Base-by-base conservation (phyloP, 2,329 filamentous ascomycete genomes). In the Phyllosticta citrichinensis region DNA sequence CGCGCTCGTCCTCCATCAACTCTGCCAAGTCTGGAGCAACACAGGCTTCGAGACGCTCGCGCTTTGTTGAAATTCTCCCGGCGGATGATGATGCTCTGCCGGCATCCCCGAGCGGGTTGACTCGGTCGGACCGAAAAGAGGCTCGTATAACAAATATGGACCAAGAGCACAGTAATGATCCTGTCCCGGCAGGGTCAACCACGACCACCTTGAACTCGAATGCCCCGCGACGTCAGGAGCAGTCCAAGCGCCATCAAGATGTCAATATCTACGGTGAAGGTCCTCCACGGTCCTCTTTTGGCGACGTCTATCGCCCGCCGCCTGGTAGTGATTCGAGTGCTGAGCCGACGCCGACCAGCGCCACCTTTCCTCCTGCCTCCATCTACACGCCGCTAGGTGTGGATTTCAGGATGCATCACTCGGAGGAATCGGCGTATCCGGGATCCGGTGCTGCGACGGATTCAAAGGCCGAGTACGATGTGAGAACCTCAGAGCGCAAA, bases 1-100 rank as follows among this genome's bases (percentile, higher is more conserved):
- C 58, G 3, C 58, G 58, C 53, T n/a, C 53, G 24, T 9, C 20
- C 2, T 60, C 58, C 3, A 52, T 52, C 12, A 14, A n/a, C 9
- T 53, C 52, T 17, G 20, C 20, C 52, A 30, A 40, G 5, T 60
- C 58, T 24, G 20, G 20, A 33, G 55, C 33, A n/a, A 51, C 35
- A 19, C 58, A 56, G 53, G 53, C 52, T 47, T 55, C 58, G 9
- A 52, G 58, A 6, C 58, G 58, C 24, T 56, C 53, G 53, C 58
- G 58, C 58, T 60, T 60, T 52, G 40, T 56, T 54, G 58, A 60
- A 19, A 54, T 54, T 19, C 52, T 60, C 30, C 30, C 53, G 30
- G 35, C 56, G 35, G 53, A 47, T 47, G 35, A 51, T 47, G 58
- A 56, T 52, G 11, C 40, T n/a, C 35, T 14, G 52, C 33, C 52